These are phyloP conservation scores for Vanrija sp. DNA, from an alignment of 1,284 basidiomycete genomes.

Conservation along the genomic window DNA sequence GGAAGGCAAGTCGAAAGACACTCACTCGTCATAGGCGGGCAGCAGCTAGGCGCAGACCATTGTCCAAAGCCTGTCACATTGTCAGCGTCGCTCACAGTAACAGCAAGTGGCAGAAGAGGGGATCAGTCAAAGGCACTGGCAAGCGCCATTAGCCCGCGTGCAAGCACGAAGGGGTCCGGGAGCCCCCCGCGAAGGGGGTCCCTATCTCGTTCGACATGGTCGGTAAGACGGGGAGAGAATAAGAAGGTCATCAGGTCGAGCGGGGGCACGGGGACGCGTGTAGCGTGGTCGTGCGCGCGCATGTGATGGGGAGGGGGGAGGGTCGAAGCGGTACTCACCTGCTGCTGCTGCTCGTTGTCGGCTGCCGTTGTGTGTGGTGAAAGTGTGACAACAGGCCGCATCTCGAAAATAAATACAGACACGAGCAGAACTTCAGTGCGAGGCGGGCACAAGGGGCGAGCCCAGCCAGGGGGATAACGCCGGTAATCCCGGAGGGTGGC, in stretches of 20 bases:
- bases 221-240: slow-evolving; percentile 53
- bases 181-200: slow-evolving; percentile 48
- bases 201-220: slow-evolving; percentile 52
- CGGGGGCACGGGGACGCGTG: neutral
- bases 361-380: neutral
- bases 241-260: slow-evolving; percentile 46
- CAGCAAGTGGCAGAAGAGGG: neutral
- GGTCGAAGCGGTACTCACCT: slow-evolving; percentile 10
- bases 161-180: slow-evolving; percentile 36
- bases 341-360: slow-evolving; percentile 1
- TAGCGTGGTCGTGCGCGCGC: neutral
- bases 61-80: neutral
- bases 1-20: neutral
- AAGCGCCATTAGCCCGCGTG: slow-evolving; percentile 48
- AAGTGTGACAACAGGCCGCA: neutral
- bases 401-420: too few relatives aligned
- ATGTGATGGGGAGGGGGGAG: slow-evolving; percentile 3
- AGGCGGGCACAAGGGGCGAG: too few relatives aligned
- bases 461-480: too few relatives aligned
- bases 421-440: too few relatives aligned
- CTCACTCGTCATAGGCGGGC: neutral
- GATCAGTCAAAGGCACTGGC: slow-evolving; percentile 52
- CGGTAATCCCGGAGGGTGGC: too few relatives aligned
- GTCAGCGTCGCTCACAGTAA: neutral
- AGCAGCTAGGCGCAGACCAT: neutral